These are phyloP conservation scores for Zygosaccharomyces sapae DNA, from an alignment of 1,139 yeast species.

Conservation along the genomic window DNA sequence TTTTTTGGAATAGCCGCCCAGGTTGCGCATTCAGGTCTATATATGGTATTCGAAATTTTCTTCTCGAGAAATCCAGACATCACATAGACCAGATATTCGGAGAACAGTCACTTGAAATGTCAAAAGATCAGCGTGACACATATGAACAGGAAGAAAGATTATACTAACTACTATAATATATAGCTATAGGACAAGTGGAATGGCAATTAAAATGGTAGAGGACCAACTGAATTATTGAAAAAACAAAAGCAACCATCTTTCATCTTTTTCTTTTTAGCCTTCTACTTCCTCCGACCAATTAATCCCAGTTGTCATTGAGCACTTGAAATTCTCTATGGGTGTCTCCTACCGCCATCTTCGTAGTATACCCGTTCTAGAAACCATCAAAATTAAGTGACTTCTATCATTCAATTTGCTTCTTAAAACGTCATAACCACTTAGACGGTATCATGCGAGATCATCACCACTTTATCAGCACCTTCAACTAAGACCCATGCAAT, in stretches of 20 bases:
- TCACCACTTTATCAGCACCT: conserved; percentile 3
- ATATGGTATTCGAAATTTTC: too few relatives aligned
- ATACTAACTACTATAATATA: conserved; percentile 5
- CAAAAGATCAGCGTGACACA: not conserved
- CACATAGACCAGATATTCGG: not conserved
- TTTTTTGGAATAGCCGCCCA: too few relatives aligned
- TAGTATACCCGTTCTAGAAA: conserved; percentile 6
- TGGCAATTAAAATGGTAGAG: not conserved
- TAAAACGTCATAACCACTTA: conserved; percentile 2
- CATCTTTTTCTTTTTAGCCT: not conserved
- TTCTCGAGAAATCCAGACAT: not conserved
- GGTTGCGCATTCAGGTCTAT: too few relatives aligned
- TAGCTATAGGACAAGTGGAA: conserved; percentile 5
- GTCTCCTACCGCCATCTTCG: conserved; percentile 6
- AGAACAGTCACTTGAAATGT: not conserved
- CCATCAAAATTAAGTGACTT: conserved; percentile 17
- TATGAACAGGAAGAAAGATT: conserved; percentile 5
- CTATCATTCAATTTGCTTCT: conserved; percentile 17
- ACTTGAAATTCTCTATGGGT: conserved; percentile 4
- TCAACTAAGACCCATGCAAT: conserved; percentile 15
- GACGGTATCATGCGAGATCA: conserved; percentile 5
- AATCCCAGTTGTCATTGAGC: conserved; percentile 15
- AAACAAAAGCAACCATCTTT: not conserved
- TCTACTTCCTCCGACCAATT: conserved; percentile 3
- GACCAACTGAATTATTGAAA: not conserved